Percentiles rank a stretch among this genome's conserved stretches.
These are phyloP conservation scores for Cytospora schulzeri DNA, from an alignment of 2,329 filamentous ascomycete species.

Conservation along the genomic window DNA sequence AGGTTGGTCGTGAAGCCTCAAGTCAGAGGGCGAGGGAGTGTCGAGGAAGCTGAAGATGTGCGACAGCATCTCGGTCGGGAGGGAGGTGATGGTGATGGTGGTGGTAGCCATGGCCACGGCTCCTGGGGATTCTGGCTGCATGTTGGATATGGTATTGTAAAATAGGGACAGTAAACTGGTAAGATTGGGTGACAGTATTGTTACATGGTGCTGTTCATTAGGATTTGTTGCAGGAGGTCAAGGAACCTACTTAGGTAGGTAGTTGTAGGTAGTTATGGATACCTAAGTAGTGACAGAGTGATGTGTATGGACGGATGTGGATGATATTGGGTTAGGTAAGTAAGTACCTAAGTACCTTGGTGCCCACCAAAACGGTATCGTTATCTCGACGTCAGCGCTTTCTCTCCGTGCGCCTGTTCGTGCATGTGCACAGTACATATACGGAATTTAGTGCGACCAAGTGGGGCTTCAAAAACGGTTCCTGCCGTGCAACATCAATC, in stretches of 20 bases:
- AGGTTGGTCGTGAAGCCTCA: conserved; percentile 53
- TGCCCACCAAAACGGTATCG: neutral
- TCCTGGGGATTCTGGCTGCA: neutral
- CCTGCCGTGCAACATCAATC: too few species aligned
- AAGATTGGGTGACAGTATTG: too few species aligned
- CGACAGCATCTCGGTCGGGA: conserved; percentile 64
- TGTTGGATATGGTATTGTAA: neutral
- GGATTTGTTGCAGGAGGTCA: neutral
- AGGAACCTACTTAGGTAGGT: too few species aligned
- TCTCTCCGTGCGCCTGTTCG: too few species aligned
- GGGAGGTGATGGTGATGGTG: conserved; percentile 34
- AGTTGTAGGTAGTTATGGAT: too few species aligned
- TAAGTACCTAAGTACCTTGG: neutral
- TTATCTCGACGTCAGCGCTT: too few species aligned
- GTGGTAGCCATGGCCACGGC: neutral
- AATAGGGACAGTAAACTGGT: neutral
- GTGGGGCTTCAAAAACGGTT: too few species aligned
- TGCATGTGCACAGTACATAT: too few species aligned
- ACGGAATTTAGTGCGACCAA: neutral
- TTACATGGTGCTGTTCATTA: too few species aligned
- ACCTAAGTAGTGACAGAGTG: too few species aligned
- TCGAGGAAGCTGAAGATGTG: conserved; percentile 60
- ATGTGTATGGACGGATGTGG: neutral
- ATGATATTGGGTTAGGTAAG: too few species aligned
- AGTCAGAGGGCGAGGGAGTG: conserved; percentile 49